A percentile compares a stretch with the other conserved stretches of the same genome.
Evolutionary conservation across 2,329 filamentous ascomycete species (phyloP).

Genomic region (Fusarium sp.): DNA sequence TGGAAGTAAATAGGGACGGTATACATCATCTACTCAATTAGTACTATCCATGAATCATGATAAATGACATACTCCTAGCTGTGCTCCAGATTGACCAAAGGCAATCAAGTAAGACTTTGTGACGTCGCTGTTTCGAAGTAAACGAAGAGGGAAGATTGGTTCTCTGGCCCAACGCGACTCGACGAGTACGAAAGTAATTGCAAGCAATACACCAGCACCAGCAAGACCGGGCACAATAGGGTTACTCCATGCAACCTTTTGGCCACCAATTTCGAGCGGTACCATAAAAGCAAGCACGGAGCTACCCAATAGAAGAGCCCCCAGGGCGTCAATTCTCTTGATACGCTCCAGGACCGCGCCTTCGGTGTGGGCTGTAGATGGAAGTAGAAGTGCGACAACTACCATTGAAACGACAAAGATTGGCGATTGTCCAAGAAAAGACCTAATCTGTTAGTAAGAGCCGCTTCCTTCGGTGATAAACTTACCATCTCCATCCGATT

Average conservation of each 20-base stretch:
- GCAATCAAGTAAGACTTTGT: conserved; percentile 67
- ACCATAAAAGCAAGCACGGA: conserved; percentile 69
- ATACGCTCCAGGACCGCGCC: conserved; percentile 4
- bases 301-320: conserved; percentile 67
- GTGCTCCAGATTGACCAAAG: conserved; percentile 70
- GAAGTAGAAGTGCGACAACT: conserved; percentile 67
- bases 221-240: conserved; percentile 60
- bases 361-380: conserved; percentile 40
- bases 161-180: conserved; percentile 64
- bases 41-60: too few species aligned
- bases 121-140: conserved; percentile 67
- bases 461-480: accelerated
- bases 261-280: conserved; percentile 67
- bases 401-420: conserved; percentile 67
- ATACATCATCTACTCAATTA: conserved; percentile 63
- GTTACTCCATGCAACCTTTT: conserved; percentile 64
- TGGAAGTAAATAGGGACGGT: conserved; percentile 80
- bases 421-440: conserved; percentile 72
- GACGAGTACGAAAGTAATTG: conserved; percentile 59
- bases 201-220: conserved; percentile 55
- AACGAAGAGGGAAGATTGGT: conserved; percentile 71
- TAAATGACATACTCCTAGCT: conserved; percentile 43
- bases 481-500: conserved; percentile 73
- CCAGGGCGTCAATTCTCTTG: conserved; percentile 66
- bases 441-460: conserved; percentile 50